A percentile compares a stretch with the other conserved stretches of the same genome.
phyloP scores from a whole-genome alignment of 2,329 filamentous ascomycete species.

The Scolecobasidium constrictum region DNA sequence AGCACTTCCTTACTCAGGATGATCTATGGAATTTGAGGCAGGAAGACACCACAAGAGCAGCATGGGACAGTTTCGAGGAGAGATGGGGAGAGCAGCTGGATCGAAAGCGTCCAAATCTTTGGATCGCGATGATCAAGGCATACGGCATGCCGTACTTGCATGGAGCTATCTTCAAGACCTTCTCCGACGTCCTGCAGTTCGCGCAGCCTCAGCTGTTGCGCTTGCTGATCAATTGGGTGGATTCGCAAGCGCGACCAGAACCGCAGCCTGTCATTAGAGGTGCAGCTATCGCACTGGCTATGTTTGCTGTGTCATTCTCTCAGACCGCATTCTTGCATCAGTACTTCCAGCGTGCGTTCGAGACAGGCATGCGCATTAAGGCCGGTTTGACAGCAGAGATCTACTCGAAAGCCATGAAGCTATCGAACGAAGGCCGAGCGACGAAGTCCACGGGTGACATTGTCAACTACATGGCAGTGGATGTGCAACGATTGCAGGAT shows the following conservation, averaged over 20 bases:
- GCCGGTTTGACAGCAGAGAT: constrained; percentile 81
- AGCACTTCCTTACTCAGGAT: constrained; percentile 81
- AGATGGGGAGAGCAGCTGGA: constrained; percentile 66
- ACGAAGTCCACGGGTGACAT: constrained; percentile 92
- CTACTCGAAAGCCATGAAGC: constrained; percentile 77
- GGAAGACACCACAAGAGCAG: constrained; percentile 66
- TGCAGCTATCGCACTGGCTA: constrained; percentile 75
- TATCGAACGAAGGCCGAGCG: constrained; percentile 87
- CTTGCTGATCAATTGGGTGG: constrained; percentile 72
- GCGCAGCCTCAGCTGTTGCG: constrained; percentile 83
- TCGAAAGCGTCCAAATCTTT: constrained; percentile 67
- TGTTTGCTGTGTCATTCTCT: constrained; percentile 78
- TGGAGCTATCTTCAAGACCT: constrained; percentile 77
- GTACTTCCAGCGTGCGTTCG: constrained; percentile 92
- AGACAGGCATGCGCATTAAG: constrained; percentile 95
- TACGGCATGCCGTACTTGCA: constrained; percentile 78
- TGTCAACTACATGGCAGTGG: constrained; percentile 98
- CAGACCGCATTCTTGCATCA: constrained; percentile 92
- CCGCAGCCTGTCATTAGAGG: constrained; percentile 65
- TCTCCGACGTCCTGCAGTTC: constrained; percentile 79
- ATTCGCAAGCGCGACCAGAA: constrained; percentile 49
- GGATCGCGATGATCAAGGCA: constrained; percentile 72
- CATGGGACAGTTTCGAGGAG: constrained; percentile 57
- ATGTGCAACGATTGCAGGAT: constrained; percentile 90
- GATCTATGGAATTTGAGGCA: constrained; percentile 88